phyloP scores from a whole-genome alignment of 1,139 yeast genomes.

The Pichia sp. region DNA sequence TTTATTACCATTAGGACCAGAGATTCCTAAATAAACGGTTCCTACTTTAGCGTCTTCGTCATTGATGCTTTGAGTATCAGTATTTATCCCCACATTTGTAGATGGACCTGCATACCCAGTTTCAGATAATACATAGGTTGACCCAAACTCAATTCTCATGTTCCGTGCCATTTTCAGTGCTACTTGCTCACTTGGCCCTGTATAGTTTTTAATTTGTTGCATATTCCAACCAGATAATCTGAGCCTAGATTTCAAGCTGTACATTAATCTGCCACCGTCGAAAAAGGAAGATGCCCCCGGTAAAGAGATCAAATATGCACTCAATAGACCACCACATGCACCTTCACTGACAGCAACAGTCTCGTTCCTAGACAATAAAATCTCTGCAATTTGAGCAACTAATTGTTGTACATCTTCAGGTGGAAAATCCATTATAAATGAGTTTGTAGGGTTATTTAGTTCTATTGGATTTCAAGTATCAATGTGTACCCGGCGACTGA shows the following conservation, averaged over 20 bases:
- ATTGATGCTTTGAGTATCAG: conserved; percentile 26
- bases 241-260: conserved; percentile 66
- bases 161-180: conserved; percentile 73
- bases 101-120: conserved; percentile 87
- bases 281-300: conserved; percentile 83
- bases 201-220: conserved; percentile 58
- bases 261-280: conserved; percentile 77
- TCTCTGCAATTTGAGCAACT: conserved; percentile 50
- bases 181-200: conserved; percentile 77
- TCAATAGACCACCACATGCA: conserved; percentile 81
- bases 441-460: neutral
- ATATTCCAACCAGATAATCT: conserved; percentile 73
- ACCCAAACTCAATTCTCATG: conserved; percentile 70
- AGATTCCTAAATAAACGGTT: conserved; percentile 61
- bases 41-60: conserved; percentile 39
- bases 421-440: conserved; percentile 51
- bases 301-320: conserved; percentile 71
- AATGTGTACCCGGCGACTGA: neutral
- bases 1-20: conserved; percentile 56
- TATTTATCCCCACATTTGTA: conserved; percentile 30
- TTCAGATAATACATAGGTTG: conserved; percentile 74
- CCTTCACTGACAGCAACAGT: conserved; percentile 80
- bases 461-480: no score
- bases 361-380: conserved; percentile 45
- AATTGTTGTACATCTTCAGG: conserved; percentile 45